These are phyloP conservation scores for Citeromyces hawaiiensis DNA, from an alignment of 1,139 yeast genomes.

Conservation along the genomic window DNA sequence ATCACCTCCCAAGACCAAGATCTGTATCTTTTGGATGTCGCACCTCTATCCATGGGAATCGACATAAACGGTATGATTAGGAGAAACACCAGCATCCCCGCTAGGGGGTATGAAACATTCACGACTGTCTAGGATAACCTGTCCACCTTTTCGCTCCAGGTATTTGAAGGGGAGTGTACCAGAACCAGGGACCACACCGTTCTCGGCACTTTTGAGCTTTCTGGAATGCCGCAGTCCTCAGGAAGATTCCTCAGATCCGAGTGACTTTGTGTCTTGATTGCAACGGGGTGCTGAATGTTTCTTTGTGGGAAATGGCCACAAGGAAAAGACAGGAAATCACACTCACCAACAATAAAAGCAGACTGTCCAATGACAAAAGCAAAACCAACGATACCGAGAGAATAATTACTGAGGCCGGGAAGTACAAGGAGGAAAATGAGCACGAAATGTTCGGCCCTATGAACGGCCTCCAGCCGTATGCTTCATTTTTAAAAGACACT, in stretches of 20 bases:
- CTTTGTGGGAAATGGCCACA: constrained; percentile 40
- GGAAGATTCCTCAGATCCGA: constrained; percentile 50
- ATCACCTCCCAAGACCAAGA: constrained; percentile 51
- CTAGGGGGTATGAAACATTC: constrained; percentile 89
- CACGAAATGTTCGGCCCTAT: constrained; percentile 66
- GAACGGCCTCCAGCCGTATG: constrained; percentile 42
- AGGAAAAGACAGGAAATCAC: constrained; percentile 71
- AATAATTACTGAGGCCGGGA: constrained; percentile 88
- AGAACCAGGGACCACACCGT: constrained; percentile 40
- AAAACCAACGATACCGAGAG: constrained; percentile 87
- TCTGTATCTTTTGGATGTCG: constrained; percentile 53
- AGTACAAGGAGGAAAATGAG: constrained; percentile 76
- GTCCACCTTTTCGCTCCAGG: constrained; percentile 93
- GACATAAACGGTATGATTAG: constrained; percentile 95
- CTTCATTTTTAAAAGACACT: constrained; percentile 37
- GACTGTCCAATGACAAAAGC: constrained; percentile 91
- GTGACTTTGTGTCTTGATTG: constrained; percentile 40
- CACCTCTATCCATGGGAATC: constrained; percentile 90
- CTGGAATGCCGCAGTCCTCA: constrained; percentile 48
- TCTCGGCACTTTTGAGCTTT: constrained; percentile 40
- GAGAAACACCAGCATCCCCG: constrained; percentile 95
- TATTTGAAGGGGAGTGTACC: constrained; percentile 54
- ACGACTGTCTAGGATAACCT: constrained; percentile 97
- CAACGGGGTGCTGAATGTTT: constrained; percentile 38
- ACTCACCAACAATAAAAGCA: constrained; percentile 89